phyloP scores from a whole-genome alignment of 2,329 filamentous ascomycete genomes.

The Fusarium mangiferae region DNA sequence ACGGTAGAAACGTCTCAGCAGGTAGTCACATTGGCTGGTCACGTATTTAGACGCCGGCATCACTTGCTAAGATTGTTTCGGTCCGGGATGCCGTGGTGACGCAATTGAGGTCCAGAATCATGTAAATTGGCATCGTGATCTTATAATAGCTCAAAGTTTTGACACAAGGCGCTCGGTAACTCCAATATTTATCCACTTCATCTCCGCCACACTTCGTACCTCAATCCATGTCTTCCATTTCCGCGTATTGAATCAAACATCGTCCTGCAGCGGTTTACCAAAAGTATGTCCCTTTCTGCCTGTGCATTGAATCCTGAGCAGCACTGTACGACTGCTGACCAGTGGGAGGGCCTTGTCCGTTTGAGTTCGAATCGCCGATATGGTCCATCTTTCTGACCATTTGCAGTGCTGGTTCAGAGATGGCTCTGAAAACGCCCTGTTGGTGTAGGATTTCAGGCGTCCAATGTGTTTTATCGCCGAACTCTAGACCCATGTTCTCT shows the following conservation, averaged over 20 bases:
- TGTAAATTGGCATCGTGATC: background rate
- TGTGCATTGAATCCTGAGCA: conserved; percentile 4
- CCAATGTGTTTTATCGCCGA: conserved; percentile 45
- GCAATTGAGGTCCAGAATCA: background rate
- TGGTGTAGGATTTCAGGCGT: conserved; percentile 32
- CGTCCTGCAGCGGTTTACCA: conserved; percentile 28
- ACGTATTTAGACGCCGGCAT: conserved; percentile 43
- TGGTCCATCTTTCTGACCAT: conserved; percentile 49
- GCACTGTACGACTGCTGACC: conserved; percentile 8
- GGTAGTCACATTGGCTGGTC: background rate
- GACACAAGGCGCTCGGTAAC: background rate
- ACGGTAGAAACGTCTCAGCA: background rate
- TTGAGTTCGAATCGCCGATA: conserved; percentile 45
- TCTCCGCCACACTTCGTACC: background rate
- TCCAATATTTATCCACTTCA: background rate
- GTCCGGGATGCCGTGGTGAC: conserved; percentile 35
- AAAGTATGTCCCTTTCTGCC: conserved; percentile 8
- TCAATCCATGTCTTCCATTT: background rate
- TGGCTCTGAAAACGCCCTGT: conserved; percentile 37
- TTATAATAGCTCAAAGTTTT: background rate
- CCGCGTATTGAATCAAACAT: background rate
- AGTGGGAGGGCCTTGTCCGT: conserved; percentile 27
- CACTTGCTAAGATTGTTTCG: conserved; percentile 51
- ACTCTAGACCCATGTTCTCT: conserved; percentile 42
- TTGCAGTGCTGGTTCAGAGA: conserved; percentile 44